These are phyloP conservation scores for Lecanicillium sp. DNA, from an alignment of 2,329 filamentous ascomycete species.

Conservation along the genomic window DNA sequence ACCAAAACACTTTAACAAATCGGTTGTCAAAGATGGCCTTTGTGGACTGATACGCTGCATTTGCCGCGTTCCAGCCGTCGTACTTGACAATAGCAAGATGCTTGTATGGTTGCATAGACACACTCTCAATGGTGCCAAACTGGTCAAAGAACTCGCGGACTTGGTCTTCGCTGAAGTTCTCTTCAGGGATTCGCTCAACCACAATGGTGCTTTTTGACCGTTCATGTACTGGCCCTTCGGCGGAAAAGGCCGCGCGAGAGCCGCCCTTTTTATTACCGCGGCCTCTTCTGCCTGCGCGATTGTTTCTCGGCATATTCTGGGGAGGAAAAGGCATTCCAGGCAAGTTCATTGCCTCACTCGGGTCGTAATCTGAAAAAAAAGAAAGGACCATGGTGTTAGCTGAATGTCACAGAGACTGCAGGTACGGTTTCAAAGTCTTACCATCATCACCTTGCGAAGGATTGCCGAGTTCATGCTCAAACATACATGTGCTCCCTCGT, in stretches of 20 bases:
- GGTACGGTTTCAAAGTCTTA: not conserved
- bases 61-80: constrained; percentile 55
- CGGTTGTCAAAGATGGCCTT: constrained; percentile 79
- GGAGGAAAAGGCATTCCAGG: constrained; percentile 8
- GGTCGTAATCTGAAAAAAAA: constrained; percentile 25
- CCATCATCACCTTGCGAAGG: not conserved
- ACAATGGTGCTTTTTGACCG: constrained; percentile 59
- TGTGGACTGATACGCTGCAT: constrained; percentile 64
- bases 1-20: constrained; percentile 80
- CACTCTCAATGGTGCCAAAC: constrained; percentile 57
- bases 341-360: constrained; percentile 16
- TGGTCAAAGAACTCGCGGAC: constrained; percentile 62
- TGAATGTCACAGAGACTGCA: constrained; percentile 5
- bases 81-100: constrained; percentile 63
- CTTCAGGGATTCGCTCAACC: constrained; percentile 69
- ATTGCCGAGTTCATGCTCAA: constrained; percentile 47
- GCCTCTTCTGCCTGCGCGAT: constrained; percentile 26
- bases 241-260: constrained; percentile 51
- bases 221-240: constrained; percentile 54
- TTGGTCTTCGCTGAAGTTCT: constrained; percentile 55
- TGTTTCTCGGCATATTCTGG: constrained; percentile 16
- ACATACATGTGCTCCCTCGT: constrained; percentile 57
- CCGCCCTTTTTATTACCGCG: constrained; percentile 23
- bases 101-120: constrained; percentile 59
- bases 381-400: constrained; percentile 4